Evolutionary conservation across 2,329 filamentous ascomycete species (phyloP).

Genomic region (Fusarium sp.): DNA sequence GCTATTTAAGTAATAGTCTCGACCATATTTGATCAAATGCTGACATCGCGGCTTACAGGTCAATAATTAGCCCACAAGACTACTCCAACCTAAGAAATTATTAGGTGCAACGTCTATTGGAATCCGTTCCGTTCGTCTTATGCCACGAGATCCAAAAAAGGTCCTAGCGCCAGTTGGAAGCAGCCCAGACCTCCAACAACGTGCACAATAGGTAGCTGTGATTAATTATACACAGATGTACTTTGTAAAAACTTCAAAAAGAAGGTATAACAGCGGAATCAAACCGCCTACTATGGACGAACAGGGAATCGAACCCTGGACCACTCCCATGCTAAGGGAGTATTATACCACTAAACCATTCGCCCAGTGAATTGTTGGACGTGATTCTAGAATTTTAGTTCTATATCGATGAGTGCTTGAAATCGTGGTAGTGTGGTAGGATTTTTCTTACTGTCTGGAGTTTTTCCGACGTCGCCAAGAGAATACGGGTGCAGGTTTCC

Average conservation of each 20-base stretch:
- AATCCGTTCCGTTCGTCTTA: not conserved
- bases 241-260: not conserved
- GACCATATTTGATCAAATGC: not conserved
- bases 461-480: not conserved
- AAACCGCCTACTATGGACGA: not conserved
- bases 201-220: too few species aligned
- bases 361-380: not conserved
- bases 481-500: fast-evolving
- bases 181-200: too few species aligned
- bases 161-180: not conserved
- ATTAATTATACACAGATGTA: too few species aligned
- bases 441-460: fast-evolving
- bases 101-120: not conserved
- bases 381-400: fast-evolving
- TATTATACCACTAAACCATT: slow-evolving; percentile 36
- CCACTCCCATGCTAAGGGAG: slow-evolving; percentile 33
- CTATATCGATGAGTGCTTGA: too few species aligned
- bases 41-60: not conserved
- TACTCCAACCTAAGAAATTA: not conserved
- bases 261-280: not conserved
- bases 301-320: slow-evolving; percentile 35
- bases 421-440: not conserved
- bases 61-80: not conserved
- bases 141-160: not conserved
- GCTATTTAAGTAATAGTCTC: not conserved